Base-by-base conservation (phyloP, 2,329 filamentous ascomycete species). In the Ophiosphaerella narmari region DNA sequence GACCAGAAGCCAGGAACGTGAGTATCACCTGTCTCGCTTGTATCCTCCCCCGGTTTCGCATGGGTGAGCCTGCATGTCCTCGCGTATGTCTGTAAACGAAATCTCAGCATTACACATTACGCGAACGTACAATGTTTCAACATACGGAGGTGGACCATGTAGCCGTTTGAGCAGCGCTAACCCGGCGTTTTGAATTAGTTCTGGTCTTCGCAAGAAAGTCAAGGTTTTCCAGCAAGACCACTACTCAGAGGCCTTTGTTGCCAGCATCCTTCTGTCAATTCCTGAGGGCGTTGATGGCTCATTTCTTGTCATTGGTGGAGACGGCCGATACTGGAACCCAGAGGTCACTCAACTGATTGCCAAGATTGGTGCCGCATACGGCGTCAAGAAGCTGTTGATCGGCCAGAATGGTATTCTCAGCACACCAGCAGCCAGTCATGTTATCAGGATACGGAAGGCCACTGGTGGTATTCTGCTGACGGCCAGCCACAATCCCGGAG, bases 1-100 rank as follows among this genome's bases (percentile, higher is more conserved):
- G 94, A 97, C 83, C 94, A 99, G 84, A 99, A 99, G 84, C 91
- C 93, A 60, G 93, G 93, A 84, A 97, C 93, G 93, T 97, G 86
- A 78, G 93, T 91, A 14, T 35, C 11, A 11, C 7, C n/a, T 35
- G 18, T 26, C 34, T 32, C 34, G 9, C 7, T 18, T 11, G 34
- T 29, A 23, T 16, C 24, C 16, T 33, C n/a, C 14, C 24, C 24
- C 14, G 38, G 33, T 26, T 48, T 33, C 24, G 16, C 13, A 9
- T 29, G 23, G 23, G 14, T 23, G 16, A 45, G 34, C 24, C 13
- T 29, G 21, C 6, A 33, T 32, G 29, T 18, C 14, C 5, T 33
- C n/a, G 26, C 26, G 31, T 18, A 12, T 23, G 13, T 11, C 18
- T 26, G 18, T 24, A 14, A 23, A 23, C 13, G 38, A 7, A 29